These are phyloP conservation scores for Scalesia atractyloides DNA, from an alignment of 129 eudicot genomes.

Conservation along the genomic window DNA sequence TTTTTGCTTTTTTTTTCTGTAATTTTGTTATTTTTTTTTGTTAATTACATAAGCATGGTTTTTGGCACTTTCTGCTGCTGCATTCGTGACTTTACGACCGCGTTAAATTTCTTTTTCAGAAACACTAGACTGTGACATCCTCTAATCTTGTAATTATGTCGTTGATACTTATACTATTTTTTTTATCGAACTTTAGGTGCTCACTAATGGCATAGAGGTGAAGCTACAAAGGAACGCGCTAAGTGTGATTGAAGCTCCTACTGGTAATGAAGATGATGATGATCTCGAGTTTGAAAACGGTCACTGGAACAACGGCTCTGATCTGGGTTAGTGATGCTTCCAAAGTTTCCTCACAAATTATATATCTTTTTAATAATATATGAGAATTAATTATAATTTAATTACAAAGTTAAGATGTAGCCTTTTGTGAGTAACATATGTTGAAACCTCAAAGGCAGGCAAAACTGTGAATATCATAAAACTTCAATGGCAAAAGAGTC, in stretches of 20 bases:
- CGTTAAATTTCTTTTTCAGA: neutral
- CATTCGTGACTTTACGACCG: neutral
- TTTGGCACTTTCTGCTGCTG: neutral
- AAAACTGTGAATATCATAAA: conserved; percentile 4
- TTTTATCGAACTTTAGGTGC: conserved; percentile 47
- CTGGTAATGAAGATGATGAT: conserved; percentile 87
- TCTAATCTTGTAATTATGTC: conserved; percentile 10
- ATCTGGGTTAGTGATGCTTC: conserved; percentile 48
- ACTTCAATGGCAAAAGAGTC: conserved; percentile 25
- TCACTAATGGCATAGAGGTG: conserved; percentile 91
- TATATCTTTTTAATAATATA: neutral
- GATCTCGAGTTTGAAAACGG: conserved; percentile 68
- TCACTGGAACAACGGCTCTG: conserved; percentile 67
- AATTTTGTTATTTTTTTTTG: conserved; percentile 12
- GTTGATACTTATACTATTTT: neutral
- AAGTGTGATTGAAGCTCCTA: conserved; percentile 85
- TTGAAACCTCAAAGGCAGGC: conserved; percentile 5
- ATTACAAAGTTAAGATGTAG: neutral
- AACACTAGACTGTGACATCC: neutral
- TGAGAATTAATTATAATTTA: neutral
- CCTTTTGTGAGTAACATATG: conserved; percentile 5
- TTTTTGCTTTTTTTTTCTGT: neutral
- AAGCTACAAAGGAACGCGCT: conserved; percentile 88
- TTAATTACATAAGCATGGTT: neutral
- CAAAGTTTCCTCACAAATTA: neutral